These are phyloP conservation scores for Ceratocystis ficicola DNA, from an alignment of 2,329 filamentous ascomycete genomes.

Conservation along the genomic window DNA sequence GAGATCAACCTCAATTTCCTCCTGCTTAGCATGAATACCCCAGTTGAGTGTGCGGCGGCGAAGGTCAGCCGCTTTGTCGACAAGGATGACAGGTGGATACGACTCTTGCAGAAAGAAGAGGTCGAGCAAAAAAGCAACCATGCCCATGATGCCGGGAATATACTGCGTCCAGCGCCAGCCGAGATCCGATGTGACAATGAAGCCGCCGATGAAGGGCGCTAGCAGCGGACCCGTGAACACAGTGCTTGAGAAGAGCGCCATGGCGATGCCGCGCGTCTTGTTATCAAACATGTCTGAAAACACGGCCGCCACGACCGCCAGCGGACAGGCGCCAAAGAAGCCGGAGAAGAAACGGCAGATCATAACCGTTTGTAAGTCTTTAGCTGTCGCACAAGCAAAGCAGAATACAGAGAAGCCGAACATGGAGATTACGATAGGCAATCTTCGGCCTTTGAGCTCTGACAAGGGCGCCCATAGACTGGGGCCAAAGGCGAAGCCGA, in stretches of 20 bases:
- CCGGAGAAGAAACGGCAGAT: constrained; percentile 63
- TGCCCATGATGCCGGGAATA: constrained; percentile 50
- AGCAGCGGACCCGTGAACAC: constrained; percentile 56
- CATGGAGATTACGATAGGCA: constrained; percentile 50
- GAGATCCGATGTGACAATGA: constrained; percentile 46
- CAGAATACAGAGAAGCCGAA: constrained; percentile 60
- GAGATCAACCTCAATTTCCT: constrained; percentile 57
- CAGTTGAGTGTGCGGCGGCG: constrained; percentile 54
- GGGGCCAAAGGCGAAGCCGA: constrained; percentile 60
- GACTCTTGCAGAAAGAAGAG: constrained; percentile 55
- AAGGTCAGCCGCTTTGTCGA: constrained; percentile 48
- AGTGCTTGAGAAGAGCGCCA: constrained; percentile 36
- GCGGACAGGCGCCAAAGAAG: constrained; percentile 56
- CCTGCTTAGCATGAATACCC: constrained; percentile 60
- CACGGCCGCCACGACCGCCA: constrained; percentile 57
- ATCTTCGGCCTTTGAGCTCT: constrained; percentile 55
- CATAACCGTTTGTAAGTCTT: constrained; percentile 57
- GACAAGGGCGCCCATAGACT: constrained; percentile 61
- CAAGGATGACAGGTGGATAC: constrained; percentile 55
- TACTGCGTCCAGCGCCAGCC: constrained; percentile 68
- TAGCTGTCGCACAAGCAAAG: constrained; percentile 50
- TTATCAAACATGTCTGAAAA: constrained; percentile 63
- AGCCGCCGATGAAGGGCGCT: constrained; percentile 58
- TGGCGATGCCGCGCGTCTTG: constrained; percentile 42
- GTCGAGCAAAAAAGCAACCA: constrained; percentile 46